Base-by-base conservation (phyloP, 2,329 filamentous ascomycete species). In the Fusarium sp. region DNA sequence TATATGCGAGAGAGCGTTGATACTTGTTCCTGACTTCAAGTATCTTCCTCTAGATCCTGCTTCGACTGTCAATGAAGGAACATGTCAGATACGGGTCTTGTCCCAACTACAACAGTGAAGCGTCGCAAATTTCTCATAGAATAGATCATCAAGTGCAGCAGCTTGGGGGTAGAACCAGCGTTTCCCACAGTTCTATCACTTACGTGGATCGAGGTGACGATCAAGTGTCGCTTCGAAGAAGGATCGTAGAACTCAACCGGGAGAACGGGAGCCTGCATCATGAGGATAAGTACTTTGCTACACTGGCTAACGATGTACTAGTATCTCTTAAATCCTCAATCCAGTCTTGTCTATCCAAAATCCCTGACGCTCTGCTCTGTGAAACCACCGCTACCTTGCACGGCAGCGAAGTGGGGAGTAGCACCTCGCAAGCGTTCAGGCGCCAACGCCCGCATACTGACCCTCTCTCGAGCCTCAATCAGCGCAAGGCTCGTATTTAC, bases 171-270 rank as follows among this genome's bases (percentile, higher is more conserved):
- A 54, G 38, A 54, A 54, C 50, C 50, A 54, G 50, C 27, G 50
- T 54, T 54, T 54, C 50, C 50, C 50, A 42, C 38, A 39, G 36
- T 54, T 54, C 50, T 5, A 54, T 54, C 38, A 42, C 50, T 31
- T 54, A 36, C 25, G 50, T 54, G 50, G 11, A 54, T 41, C 50
- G 50, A 41, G 25, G 17, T 54, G 50, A 54, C 27, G 50, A 54
- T 54, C 38, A 54, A 4, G 50, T 54, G 17, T 54, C 50, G 38
- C 50, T 54, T 54, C 50, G 50, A 29, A 42, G 50, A 29, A 54
- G 50, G 38, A 54, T 54, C 50, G 50, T 54, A 41, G 50, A 54
- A 42, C 50, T 54, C 50, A 54, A 54, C 38, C 50, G 50, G 18
- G 50, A 54, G 38, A 54, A 54, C 27, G 50, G 38, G 38, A 31